Percentiles rank a stretch among this genome's conserved stretches.
These are phyloP conservation scores for Phytophthora sp. DNA, from an alignment of 352 stramenopile genomes.

Conservation along the genomic window DNA sequence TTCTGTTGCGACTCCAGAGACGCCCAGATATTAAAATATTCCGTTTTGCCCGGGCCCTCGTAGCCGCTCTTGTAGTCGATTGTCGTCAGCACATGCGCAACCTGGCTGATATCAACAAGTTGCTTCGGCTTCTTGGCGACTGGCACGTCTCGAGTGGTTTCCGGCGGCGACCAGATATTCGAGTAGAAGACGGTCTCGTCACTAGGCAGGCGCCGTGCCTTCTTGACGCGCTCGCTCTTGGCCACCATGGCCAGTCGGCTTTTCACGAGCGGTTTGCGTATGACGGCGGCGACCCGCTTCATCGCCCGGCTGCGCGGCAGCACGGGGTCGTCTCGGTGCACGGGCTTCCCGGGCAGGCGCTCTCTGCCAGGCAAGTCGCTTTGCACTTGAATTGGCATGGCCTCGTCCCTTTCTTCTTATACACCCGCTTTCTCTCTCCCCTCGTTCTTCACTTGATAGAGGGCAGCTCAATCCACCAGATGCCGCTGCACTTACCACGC, in stretches of 20 bases:
- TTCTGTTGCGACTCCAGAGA: constrained; percentile 32
- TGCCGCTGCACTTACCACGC: constrained; percentile 2
- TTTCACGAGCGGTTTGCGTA: constrained; percentile 65
- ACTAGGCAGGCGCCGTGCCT: constrained; percentile 35
- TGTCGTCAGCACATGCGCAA: constrained; percentile 75
- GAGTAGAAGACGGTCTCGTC: constrained; percentile 84
- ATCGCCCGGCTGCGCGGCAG: constrained; percentile 27
- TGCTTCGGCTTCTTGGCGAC: constrained; percentile 32
- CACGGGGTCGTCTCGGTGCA: constrained; percentile 28
- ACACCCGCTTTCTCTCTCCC: constrained; percentile 23
- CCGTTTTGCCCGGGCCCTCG: constrained; percentile 28
- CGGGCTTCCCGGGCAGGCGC: constrained; percentile 15
- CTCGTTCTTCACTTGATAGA: constrained; percentile 18
- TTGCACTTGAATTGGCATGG: constrained; percentile 36
- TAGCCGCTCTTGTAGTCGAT: constrained; percentile 81
- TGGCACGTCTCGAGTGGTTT: constrained; percentile 15
- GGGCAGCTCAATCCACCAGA: constrained; percentile 23
- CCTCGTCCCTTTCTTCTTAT: constrained; percentile 10
- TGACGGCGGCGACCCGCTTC: constrained; percentile 18
- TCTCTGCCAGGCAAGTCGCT: constrained; percentile 40
- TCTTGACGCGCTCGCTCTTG: constrained; percentile 51
- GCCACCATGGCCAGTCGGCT: constrained; percentile 49
- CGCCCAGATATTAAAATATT: constrained; percentile 67
- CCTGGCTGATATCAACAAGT: constrained; percentile 82
- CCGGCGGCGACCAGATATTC: constrained; percentile 72